Base-by-base conservation (phyloP, 352 stramenopile species). In the Phytophthora pseudosyringae region DNA sequence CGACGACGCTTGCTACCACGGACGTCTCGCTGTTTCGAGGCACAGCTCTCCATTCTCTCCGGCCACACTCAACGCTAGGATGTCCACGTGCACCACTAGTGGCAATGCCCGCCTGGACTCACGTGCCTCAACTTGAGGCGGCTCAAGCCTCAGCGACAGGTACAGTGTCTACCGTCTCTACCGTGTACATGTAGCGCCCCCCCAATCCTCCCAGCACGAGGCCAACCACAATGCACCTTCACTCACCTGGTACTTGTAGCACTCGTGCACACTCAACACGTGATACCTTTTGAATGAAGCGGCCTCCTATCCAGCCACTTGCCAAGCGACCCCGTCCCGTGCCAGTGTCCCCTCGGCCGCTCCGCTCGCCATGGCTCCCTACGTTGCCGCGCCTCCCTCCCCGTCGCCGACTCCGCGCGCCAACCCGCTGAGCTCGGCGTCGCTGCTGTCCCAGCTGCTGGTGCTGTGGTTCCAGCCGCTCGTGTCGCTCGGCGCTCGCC, bases 361-460 rank as follows among this genome's bases (percentile, higher is more conserved):
- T 18, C 53, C 31, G 7, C 12, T 10, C 13, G 11, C 26, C 21
- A 59, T 63, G 60, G 48, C 31, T 6, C 41, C 55, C n/a, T 73
- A 59, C 41, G 65, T 58, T 39, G 46, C 52, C n/a, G 56, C 50
- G 10, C 58, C 59, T 16, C 32, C 65, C 15, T 53, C 56, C 18
- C 54, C 56, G 3, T 64, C 49, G 29, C 16, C 43, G 33, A n/a
- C 9, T 29, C 21, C 44, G 46, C 46, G 65, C 13, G 39, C 40
- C 13, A 86, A 81, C 64, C 76, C 73, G 21, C 49, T 86, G 51
- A 52, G 67, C 8, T 51, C 44, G 12, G 76, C 73, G 28, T 81
- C 70, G n/a, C 12, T 75, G 28, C 3, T 38, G 29, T 71, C 67
- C 29, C 39, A 71, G 15, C 35, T 75, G 9, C 62, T 56, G n/a